These are phyloP conservation scores for Amphibolis antarctica DNA, from an alignment of 106 monocot genomes.

Conservation along the genomic window DNA sequence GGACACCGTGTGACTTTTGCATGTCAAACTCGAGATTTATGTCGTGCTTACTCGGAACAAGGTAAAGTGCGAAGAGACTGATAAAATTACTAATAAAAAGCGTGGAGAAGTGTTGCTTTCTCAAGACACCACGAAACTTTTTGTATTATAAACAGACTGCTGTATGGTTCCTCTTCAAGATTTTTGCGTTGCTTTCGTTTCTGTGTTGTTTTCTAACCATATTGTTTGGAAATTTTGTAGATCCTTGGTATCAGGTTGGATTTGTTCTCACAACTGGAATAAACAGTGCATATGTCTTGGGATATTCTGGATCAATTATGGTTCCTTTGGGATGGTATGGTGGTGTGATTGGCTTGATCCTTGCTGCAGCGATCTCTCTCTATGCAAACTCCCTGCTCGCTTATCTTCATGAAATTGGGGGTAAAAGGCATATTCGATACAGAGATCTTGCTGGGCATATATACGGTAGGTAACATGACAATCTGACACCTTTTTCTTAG, in stretches of 20 bases:
- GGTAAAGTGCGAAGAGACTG: too few relatives aligned
- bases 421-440: conserved; percentile 88
- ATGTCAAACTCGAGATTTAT: too few relatives aligned
- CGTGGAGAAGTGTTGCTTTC: too few relatives aligned
- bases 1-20: too few relatives aligned
- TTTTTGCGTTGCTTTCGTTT: not conserved
- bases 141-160: too few relatives aligned
- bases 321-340: conserved; percentile 78
- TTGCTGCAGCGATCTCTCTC: conserved; percentile 84
- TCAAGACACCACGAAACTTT: too few relatives aligned
- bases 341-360: conserved; percentile 59
- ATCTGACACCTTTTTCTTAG: not conserved
- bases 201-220: not conserved
- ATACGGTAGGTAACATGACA: conserved; percentile 60
- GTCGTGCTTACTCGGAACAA: too few relatives aligned
- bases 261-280: conserved; percentile 80
- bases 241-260: conserved; percentile 95
- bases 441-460: conserved; percentile 96
- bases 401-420: conserved; percentile 80
- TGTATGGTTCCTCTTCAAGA: not conserved
- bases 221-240: conserved; percentile 17
- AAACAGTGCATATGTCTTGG: conserved; percentile 92
- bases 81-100: too few relatives aligned
- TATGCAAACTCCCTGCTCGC: conserved; percentile 84
- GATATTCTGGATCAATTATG: conserved; percentile 88